Evolutionary conservation across 805 yeast genomes (phyloP).

Genomic region (Kodamaea leandrae): DNA sequence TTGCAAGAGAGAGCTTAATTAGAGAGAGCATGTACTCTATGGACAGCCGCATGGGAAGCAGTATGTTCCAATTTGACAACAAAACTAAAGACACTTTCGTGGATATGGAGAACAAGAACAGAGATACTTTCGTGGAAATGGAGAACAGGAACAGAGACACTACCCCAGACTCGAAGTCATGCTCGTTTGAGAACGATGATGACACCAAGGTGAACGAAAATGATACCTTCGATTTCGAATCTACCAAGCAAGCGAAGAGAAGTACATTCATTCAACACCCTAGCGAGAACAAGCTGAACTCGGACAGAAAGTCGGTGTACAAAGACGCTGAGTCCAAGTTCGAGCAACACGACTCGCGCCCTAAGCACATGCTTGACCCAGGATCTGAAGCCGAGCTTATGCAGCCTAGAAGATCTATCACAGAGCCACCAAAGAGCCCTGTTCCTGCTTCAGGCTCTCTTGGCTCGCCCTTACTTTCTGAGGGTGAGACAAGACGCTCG

Average conservation of each 20-base stretch:
- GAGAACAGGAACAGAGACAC: neutral
- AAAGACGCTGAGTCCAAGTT: neutral
- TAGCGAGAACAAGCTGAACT: neutral
- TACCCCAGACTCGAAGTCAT: neutral
- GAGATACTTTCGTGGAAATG: neutral
- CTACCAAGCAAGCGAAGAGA: constrained; percentile 1
- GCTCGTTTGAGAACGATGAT: constrained; percentile 6
- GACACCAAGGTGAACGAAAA: constrained; percentile 5
- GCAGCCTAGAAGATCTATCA: neutral
- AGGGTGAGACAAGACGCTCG: neutral
- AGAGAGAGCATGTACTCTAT: constrained; percentile 17
- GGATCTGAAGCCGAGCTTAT: neutral
- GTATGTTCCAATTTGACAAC: constrained; percentile 15
- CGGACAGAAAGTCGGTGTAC: neutral
- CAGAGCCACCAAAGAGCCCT: neutral
- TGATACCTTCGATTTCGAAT: constrained; percentile 2
- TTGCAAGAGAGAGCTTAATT: constrained; percentile 14
- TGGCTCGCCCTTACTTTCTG: neutral
- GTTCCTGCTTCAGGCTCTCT: neutral
- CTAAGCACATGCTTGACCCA: neutral
- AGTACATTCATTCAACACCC: neutral
- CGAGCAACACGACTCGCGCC: neutral
- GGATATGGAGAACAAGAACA: constrained; percentile 11
- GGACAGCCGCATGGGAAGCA: constrained; percentile 16
- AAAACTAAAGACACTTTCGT: constrained; percentile 13